Evolutionary conservation across 1,284 basidiomycete species (phyloP), one percentile per base, ranked within the genome.

Genomic region (Ganoderma meredithae): DNA sequence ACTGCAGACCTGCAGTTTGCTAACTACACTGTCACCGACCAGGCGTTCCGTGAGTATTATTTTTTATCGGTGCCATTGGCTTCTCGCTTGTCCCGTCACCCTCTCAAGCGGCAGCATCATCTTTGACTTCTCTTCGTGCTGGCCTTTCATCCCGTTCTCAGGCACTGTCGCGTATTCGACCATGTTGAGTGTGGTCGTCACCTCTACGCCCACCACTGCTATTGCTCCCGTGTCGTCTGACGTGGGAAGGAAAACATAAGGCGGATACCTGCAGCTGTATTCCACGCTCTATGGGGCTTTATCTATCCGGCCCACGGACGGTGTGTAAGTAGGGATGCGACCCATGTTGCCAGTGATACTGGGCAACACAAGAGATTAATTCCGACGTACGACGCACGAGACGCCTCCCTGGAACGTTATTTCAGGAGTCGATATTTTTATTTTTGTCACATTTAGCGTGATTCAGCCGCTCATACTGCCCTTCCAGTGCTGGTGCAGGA

Each of bases 31-130:
- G 84, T 94, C 47, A 72, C 83, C 19, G 80, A 90, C 69, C 92
- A 94, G 76, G 90, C 90, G 10, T 93, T 90, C 77, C 79, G 92
- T 93, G 69, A 76, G 90, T 84, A 55, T 22, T 84, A 55, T 12
- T 58, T 56, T 17, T 52, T 65, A 33, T 33, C n/a, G 49, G 17
- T 47, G 7, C 8, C 17, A 47, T 47, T 47, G 19, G n/a, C 8
- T 31, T 17, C 8, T 49, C 43, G 27, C 33, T 36, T 1, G 27
- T 36, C 43, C 3, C 13, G 31, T 27, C 27, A 4, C 27, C 27
- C 27, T 31, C 27, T 55, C 52, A 31, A 55, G 52, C 52, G 27
- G 22, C 25, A 7, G 15, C 7, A 6, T 55, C 10, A 27, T 27
- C 27, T 27, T 33, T 6, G 12, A 55, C 22, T 2, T 19, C 1